Base-by-base conservation (phyloP, 257 asterid genomes). In the Eustoma russellianum region DNA sequence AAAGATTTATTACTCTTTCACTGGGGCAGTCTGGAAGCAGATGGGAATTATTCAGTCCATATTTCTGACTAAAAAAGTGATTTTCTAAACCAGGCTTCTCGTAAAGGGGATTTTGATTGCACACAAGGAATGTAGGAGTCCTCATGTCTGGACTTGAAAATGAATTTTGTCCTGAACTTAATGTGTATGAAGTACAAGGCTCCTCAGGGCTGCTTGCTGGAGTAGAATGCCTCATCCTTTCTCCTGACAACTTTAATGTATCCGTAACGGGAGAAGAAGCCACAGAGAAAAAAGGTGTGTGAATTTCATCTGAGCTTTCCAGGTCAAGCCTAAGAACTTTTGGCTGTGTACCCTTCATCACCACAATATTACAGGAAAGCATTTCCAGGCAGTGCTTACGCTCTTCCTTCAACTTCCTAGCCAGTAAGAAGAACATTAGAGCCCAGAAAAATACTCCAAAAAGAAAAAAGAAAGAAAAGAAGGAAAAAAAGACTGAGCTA, bases 271-370 rank as follows among this genome's bases (percentile, higher is more conserved):
- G 90, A 10, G 90, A 77, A 59, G 92, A 59, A 64, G 79, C 51
- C 40, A 85, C 77, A 49, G 94, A 73, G 48, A 69, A 74, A 50
- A 76, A 76, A 33, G 94, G 76, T 5, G 89, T 70, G 45, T 75
- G 82, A 30, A 53, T 63, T 56, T 73, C 86, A 56, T 65, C 70
- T 17, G 84, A 52, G 66, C 61, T 55, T n/a, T 76, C 74, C 54
- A 85, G 74, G 70, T 89, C 86, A 66, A 89, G 89, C 48, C 94
- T 84, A 38, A 85, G 90, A 66, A 89, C 88, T 67, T 83, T 86
- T 9, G 95, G 79, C 51, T 66, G 79, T 48, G 94, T 77, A 61
- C 88, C 84, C 72, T 86, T 89, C 93, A 89, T 86, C 70, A 73
- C 74, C 46, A 89, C 93, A 52, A 86, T 83, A 70, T 86, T 89